Evolutionary conservation across 495 filamentous ascomycete species (phyloP).

Genomic region (Neurospora sp.): DNA sequence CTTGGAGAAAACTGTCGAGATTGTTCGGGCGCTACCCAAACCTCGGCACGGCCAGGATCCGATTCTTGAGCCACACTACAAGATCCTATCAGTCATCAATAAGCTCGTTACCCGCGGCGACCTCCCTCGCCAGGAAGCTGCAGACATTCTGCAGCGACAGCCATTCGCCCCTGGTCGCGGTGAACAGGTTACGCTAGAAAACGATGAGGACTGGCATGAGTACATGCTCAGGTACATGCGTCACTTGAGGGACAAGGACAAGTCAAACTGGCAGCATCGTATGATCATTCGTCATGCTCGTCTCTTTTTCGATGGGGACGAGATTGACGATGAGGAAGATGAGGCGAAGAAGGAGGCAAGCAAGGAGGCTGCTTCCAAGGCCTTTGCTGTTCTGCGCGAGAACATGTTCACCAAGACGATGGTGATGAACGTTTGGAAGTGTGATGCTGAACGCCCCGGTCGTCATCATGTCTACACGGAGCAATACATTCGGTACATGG

Average conservation of each 20-base stretch:
- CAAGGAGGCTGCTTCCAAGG: slow-evolving; percentile 36
- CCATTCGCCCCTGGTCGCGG: slow-evolving; percentile 31
- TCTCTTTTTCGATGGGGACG: slow-evolving; percentile 50
- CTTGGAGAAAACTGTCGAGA: slow-evolving; percentile 61
- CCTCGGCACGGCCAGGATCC: slow-evolving; percentile 72
- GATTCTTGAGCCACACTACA: slow-evolving; percentile 92
- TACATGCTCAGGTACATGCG: slow-evolving; percentile 66
- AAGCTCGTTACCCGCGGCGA: slow-evolving; percentile 58
- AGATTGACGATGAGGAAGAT: slow-evolving; percentile 12
- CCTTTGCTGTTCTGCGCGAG: slow-evolving; percentile 68
- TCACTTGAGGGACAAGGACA: slow-evolving; percentile 73
- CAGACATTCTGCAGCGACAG: slow-evolving; percentile 35
- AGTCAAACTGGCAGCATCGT: slow-evolving; percentile 94
- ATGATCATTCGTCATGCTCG: slow-evolving; percentile 72
- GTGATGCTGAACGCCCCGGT: slow-evolving; percentile 81
- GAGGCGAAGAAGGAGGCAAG: slow-evolving; percentile 14
- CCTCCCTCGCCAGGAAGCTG: slow-evolving; percentile 31
- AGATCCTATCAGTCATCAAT: slow-evolving; percentile 76
- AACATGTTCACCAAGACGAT: slow-evolving; percentile 93
- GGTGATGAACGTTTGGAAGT: slow-evolving; percentile 91
- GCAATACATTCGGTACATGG: slow-evolving; percentile 77
- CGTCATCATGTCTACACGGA: slow-evolving; percentile 91
- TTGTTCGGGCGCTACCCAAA: slow-evolving; percentile 53
- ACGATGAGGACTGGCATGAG: slow-evolving; percentile 57
- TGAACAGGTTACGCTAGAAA: slow-evolving; percentile 28